Conservation (phyloP, 2,329 filamentous ascomycete genomes). For the Trichoderma sp. region DNA sequence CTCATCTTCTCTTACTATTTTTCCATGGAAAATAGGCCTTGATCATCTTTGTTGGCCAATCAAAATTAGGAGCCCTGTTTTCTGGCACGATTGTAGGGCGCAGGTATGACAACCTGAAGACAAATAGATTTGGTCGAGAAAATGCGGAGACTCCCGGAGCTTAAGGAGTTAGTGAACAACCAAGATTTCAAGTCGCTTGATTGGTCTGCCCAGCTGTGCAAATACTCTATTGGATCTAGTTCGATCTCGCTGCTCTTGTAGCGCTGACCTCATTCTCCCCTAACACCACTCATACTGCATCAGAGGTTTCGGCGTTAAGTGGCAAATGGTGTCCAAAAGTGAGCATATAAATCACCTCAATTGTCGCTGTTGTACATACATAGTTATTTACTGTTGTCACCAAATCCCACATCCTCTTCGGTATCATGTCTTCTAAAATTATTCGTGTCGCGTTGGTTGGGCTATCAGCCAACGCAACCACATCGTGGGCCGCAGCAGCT, state of each 20-base stretch:
- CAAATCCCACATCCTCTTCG: background rate
- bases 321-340: background rate
- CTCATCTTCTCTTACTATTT: background rate
- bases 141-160: background rate
- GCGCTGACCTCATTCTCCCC: background rate
- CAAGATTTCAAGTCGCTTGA: background rate
- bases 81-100: background rate
- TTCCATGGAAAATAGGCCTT: background rate
- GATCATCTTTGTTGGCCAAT: background rate
- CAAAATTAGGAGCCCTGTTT: background rate
- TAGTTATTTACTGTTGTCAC: background rate
- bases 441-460: constrained; percentile 5
- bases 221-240: background rate
- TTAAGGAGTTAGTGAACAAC: background rate
- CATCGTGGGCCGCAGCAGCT: constrained; percentile 6
- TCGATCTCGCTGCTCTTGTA: background rate
- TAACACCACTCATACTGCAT: background rate
- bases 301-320: background rate
- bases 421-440: background rate
- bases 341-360: background rate
- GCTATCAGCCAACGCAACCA: background rate
- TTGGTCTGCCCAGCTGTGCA: background rate
- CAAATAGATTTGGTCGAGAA: background rate
- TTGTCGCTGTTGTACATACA: background rate
- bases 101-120: no score